phyloP scores from a whole-genome alignment of 208 protist species.

The Acanthamoeba royreba region DNA sequence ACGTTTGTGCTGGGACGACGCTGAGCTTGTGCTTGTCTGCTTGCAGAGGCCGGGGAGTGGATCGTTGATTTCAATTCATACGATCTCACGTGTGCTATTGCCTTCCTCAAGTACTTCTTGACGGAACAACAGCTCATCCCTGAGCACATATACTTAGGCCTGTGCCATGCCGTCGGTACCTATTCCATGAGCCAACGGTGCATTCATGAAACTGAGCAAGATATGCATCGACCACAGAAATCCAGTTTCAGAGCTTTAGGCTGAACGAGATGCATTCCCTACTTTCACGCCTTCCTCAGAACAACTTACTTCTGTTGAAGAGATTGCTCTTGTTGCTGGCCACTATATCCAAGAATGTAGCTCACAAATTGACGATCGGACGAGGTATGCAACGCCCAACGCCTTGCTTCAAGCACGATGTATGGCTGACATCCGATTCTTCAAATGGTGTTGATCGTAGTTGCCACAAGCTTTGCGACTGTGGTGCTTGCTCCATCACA shows the following conservation, averaged over 20 bases:
- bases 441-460: neutral
- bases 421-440: too few relatives aligned
- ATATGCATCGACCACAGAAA: neutral
- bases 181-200: neutral
- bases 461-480: neutral
- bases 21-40: neutral
- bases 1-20: neutral
- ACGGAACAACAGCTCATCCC: neutral
- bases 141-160: neutral
- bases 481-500: neutral
- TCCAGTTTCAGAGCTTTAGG: neutral
- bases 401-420: too few relatives aligned
- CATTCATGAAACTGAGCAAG: neutral
- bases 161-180: neutral
- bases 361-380: neutral
- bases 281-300: neutral
- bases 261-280: neutral
- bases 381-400: neutral
- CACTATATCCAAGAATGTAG: neutral
- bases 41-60: neutral
- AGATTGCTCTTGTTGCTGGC: neutral
- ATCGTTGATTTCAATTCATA: neutral
- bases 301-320: neutral
- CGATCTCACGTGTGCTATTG: neutral
- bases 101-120: neutral